Conservation (phyloP, 179 eudicot genomes). For the Gypsophila paniculata region DNA sequence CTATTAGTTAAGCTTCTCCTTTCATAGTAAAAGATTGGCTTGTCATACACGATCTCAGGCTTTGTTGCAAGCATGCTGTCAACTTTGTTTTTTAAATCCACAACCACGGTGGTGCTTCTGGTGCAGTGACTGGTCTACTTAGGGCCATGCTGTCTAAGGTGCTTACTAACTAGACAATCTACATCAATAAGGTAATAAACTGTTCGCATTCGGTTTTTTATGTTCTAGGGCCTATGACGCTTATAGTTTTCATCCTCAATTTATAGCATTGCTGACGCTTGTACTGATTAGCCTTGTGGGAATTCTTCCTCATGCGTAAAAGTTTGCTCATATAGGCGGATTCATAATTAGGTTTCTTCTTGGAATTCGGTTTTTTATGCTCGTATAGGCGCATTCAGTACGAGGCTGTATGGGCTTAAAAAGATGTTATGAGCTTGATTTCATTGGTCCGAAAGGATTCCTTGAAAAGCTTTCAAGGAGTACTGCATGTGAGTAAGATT, state of each 20-base stretch:
- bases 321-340: slow-evolving; percentile 60
- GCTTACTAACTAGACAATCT: slow-evolving; percentile 42
- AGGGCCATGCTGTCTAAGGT: slow-evolving; percentile 49
- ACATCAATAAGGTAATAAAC: slow-evolving; percentile 37
- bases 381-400: too few species aligned
- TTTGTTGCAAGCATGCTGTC: slow-evolving; percentile 38
- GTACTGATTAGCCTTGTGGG: slow-evolving; percentile 42
- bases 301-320: slow-evolving; percentile 51
- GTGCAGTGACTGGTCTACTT: slow-evolving; percentile 41
- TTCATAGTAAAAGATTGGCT: slow-evolving; percentile 35
- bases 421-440: too few species aligned
- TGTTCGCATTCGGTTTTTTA: not conserved
- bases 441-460: too few species aligned
- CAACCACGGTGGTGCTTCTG: slow-evolving; percentile 49
- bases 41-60: slow-evolving; percentile 35
- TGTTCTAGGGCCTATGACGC: not conserved
- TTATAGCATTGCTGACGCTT: slow-evolving; percentile 42
- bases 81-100: slow-evolving; percentile 32
- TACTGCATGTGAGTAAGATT: too few species aligned
- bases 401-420: too few species aligned
- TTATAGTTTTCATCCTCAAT: slow-evolving; percentile 1
- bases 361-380: slow-evolving; percentile 43
- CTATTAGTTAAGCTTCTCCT: not conserved
- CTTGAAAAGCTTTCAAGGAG: too few species aligned
- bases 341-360: slow-evolving; percentile 50